Evolutionary conservation across 352 stramenopile genomes (phyloP).

Genomic region (Phytophthora niederhauseri): DNA sequence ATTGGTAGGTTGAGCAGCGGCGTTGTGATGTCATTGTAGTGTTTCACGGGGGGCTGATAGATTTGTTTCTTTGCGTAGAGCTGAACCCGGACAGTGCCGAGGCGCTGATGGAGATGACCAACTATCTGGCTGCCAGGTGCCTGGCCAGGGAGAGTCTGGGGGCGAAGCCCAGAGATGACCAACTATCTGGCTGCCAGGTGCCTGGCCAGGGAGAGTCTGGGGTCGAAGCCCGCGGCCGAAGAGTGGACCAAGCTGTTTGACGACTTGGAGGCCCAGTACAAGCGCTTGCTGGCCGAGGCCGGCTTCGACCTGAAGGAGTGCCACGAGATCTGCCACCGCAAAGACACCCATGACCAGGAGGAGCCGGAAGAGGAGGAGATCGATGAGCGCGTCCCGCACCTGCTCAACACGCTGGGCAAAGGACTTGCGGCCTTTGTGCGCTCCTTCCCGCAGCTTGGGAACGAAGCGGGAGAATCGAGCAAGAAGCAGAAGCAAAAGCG

Average conservation of each 20-base stretch:
- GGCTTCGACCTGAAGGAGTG: slow-evolving; percentile 67
- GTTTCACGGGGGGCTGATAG: background rate
- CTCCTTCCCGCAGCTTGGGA: slow-evolving; percentile 24
- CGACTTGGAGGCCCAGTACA: slow-evolving; percentile 53
- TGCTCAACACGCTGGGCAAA: slow-evolving; percentile 72
- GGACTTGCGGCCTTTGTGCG: slow-evolving; percentile 54
- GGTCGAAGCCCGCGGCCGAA: slow-evolving; percentile 5
- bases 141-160: slow-evolving; percentile 27
- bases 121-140: slow-evolving; percentile 61
- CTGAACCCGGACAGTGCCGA: slow-evolving; percentile 64
- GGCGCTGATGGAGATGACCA: slow-evolving; percentile 76
- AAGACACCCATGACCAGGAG: slow-evolving; percentile 62
- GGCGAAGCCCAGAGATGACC: slow-evolving; percentile 1
- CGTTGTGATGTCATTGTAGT: background rate
- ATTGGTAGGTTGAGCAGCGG: slow-evolving; percentile 36
- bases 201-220: slow-evolving; percentile 25
- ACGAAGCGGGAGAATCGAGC: slow-evolving; percentile 1
- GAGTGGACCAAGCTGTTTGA: slow-evolving; percentile 54
- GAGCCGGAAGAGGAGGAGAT: slow-evolving; percentile 69
- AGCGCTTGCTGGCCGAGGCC: slow-evolving; percentile 37
- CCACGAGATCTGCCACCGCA: slow-evolving; percentile 67
- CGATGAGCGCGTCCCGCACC: slow-evolving; percentile 64
- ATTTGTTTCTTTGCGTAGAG: slow-evolving; percentile 28
- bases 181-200: slow-evolving; percentile 63
- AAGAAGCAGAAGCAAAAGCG: slow-evolving; percentile 34